Evolutionary conservation across 2,329 filamentous ascomycete genomes (phyloP), one percentile per base, ranked within the genome.

Genomic region (Lachnellula occidentalis): DNA sequence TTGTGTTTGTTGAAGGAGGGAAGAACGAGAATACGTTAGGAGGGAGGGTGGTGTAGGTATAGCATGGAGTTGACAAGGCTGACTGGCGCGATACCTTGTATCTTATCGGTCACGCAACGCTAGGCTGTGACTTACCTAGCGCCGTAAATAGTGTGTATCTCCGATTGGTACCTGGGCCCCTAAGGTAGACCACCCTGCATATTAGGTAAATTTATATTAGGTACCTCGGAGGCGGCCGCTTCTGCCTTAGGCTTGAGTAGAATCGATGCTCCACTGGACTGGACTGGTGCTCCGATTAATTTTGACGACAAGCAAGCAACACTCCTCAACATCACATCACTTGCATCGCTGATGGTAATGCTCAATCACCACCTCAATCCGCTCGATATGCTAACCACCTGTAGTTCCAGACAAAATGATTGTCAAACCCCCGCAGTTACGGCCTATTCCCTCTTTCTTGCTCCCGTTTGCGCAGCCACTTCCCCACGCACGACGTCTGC

Each of bases 401-500:
- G 6, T 34, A 60, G 55, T 54, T 17, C 41, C 42, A 27, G 34
- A 39, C 61, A 63, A 9, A 41, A 69, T 68, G 65, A 64, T 67
- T 39, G 37, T 66, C 39, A 66, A 63, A 58, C 58, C 63, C 36
- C 24, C 58, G 3, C 61, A 62, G 43, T 50, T 66, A 27, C 64
- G 67, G 48, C 51, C 66, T 2, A 64, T 68, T 42, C 65, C 65
- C 2, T 64, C 63, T 2, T 69, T 66, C 47, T 60, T 69, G 39
- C 56, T 67, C 5, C 65, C 66, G 6, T 69, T 67, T 50, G 34
- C 62, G 24, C 63, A 63, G 34, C 53, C 71, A 48, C 43, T 51
- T 34, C 46, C 53, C 36, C 63, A 61, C 55, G 47, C 71, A 50
- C 72, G 76, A 62, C 66, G 61, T 24, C 66, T 77, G 27, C 75